Evolutionary conservation across 2,329 filamentous ascomycete species (phyloP).

Genomic region (Fusarium sp.): DNA sequence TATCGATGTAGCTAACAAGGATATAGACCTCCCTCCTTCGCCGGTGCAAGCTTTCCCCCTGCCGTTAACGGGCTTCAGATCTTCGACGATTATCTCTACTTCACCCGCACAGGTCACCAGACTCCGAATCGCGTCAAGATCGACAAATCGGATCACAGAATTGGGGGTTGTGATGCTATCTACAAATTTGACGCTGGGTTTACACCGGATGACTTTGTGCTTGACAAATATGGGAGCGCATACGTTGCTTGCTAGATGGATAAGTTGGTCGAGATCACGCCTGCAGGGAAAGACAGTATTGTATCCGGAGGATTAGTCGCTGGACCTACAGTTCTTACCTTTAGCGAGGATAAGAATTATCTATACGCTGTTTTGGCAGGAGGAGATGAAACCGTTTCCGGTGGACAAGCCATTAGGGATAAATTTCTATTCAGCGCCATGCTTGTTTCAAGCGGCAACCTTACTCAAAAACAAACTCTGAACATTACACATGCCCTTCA

Average conservation of each 20-base stretch:
- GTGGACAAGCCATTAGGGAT: neutral
- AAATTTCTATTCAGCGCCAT: no score
- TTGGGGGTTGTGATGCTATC: neutral
- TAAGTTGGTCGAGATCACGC: neutral
- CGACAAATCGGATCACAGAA: neutral
- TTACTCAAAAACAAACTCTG: slow-evolving; percentile 44
- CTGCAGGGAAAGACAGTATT: neutral
- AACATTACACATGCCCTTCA: slow-evolving; percentile 51
- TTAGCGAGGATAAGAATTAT: neutral
- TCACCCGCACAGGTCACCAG: slow-evolving; percentile 1
- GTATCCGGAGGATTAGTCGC: neutral
- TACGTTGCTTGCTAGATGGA: slow-evolving; percentile 6
- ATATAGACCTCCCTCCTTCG: neutral
- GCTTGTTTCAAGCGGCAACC: neutral
- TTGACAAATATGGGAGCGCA: slow-evolving; percentile 1
- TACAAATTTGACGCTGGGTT: neutral
- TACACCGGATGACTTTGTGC: neutral
- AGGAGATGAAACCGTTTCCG: neutral
- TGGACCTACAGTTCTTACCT: neutral
- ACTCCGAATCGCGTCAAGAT: neutral
- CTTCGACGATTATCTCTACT: slow-evolving; percentile 1
- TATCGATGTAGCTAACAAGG: neutral
- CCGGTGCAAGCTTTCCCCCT: neutral
- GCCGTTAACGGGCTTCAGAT: slow-evolving; percentile 6
- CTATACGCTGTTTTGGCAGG: slow-evolving; percentile 1